A percentile compares a stretch with the other conserved stretches of the same genome.
These are phyloP conservation scores for Trametes gibbosa DNA, from an alignment of 768 basidiomycete genomes.

Conservation along the genomic window DNA sequence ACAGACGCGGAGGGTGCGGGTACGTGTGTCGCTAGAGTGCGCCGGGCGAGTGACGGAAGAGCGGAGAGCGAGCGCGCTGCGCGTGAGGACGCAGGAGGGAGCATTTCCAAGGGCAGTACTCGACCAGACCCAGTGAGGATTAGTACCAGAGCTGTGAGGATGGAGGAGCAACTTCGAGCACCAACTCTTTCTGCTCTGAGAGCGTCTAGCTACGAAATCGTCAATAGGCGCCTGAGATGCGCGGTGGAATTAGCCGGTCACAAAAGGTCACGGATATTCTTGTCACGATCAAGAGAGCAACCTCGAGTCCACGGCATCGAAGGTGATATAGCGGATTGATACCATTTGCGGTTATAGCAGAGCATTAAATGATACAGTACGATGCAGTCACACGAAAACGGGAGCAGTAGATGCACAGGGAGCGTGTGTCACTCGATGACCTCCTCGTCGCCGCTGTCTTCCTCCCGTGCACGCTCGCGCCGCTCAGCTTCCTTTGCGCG, in stretches of 20 bases:
- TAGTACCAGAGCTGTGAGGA: not conserved
- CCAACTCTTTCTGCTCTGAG: too few relatives aligned
- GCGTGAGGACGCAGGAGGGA: not conserved
- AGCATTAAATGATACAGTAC: slow-evolving; percentile 9
- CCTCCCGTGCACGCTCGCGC: slow-evolving; percentile 38
- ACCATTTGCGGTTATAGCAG: not conserved
- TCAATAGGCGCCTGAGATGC: too few relatives aligned
- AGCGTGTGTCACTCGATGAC: slow-evolving; percentile 47
- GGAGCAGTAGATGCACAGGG: not conserved
- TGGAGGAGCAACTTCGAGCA: too few relatives aligned
- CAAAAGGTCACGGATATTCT: not conserved
- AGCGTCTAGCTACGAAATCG: too few relatives aligned
- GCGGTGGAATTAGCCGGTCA: not conserved
- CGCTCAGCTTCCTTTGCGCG: slow-evolving; percentile 59
- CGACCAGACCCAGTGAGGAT: not conserved
- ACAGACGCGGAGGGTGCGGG: not conserved
- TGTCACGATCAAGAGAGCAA: too few relatives aligned
- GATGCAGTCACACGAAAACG: not conserved
- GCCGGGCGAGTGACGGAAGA: not conserved
- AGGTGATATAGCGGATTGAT: not conserved
- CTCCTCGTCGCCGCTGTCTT: slow-evolving; percentile 40
- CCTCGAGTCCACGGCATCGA: not conserved
- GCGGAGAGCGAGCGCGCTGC: slow-evolving; percentile 1
- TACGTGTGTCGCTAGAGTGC: slow-evolving; percentile 13
- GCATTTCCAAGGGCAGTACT: slow-evolving; percentile 1